Evolutionary conservation across 1,139 yeast genomes (phyloP), one percentile per base, ranked within the genome.

Genomic region (Suhomyces chickasaworum): DNA sequence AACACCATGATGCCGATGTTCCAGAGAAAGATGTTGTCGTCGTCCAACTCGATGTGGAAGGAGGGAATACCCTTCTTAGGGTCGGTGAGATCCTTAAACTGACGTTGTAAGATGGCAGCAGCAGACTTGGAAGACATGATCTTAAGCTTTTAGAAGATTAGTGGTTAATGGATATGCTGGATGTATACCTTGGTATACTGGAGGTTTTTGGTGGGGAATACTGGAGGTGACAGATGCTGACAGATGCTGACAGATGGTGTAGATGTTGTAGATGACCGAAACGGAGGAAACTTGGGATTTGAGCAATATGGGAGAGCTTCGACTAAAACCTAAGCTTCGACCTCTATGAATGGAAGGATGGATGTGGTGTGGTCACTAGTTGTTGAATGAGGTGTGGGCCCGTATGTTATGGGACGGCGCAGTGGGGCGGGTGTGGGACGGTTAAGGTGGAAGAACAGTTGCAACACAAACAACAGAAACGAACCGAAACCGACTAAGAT

Each of bases 51-150:
- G 52, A 91, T 89, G 65, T 89, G 91, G 70, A 90, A 90, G 9
- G 93, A 86, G 12, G 97, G 97, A 56, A 90, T 86, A 52, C 89
- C 93, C 65, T 87, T 89, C 64, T 85, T 86, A 16, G 98, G 96
- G 70, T 91, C 95, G 23, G 97, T 89, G 52, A 93, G 84, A 65
- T 91, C 97, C 65, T 89, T 83, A 70, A 78, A 91, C 79, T 93
- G 97, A 78, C 95, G 91, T 82, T 89, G 87, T 53, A 91, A 78
- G 53, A 91, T 80, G 55, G 93, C 84, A 25, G 96, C 91, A 34
- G 84, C 83, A 20, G 80, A 71, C 56, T 75, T 73, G 45, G 80
- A 74, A 52, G 75, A 69, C 80, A 75, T 75, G 51, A 22, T 47
- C 39, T n/a, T n/a, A n/a, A n/a, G n/a, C n/a, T 25, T 25, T 4